Percentiles rank a stretch among this genome's conserved stretches.
Evolutionary conservation across 495 filamentous ascomycete genomes (phyloP).

Genomic region (Corynascus novoguineensis): DNA sequence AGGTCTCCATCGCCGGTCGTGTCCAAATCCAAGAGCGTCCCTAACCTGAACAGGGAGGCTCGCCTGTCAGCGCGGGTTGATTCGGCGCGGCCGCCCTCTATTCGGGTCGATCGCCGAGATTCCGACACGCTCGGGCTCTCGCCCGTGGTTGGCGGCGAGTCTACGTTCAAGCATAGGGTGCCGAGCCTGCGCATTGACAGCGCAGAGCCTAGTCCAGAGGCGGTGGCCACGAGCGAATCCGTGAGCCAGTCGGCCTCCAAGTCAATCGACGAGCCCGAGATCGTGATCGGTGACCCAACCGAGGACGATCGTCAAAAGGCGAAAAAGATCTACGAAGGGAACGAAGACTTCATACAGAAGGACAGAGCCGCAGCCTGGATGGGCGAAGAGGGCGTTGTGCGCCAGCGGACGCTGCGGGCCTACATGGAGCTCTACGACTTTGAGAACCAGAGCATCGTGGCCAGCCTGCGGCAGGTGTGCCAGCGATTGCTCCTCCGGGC

Average conservation of each 20-base stretch:
- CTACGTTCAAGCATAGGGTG: slow-evolving; percentile 44
- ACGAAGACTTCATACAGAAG: slow-evolving; percentile 70
- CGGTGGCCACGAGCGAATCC: slow-evolving; percentile 14
- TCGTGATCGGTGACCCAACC: slow-evolving; percentile 45
- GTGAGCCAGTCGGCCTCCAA: slow-evolving; percentile 28
- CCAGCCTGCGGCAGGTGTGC: slow-evolving; percentile 74
- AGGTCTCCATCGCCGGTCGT: slow-evolving; percentile 30
- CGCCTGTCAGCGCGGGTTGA: slow-evolving; percentile 17
- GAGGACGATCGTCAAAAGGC: slow-evolving; percentile 69
- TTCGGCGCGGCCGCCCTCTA: slow-evolving; percentile 4
- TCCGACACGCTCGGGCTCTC: slow-evolving; percentile 38
- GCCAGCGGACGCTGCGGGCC: slow-evolving; percentile 63
- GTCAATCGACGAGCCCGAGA: slow-evolving; percentile 46
- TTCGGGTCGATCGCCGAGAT: slow-evolving; percentile 37
- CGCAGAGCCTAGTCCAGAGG: slow-evolving; percentile 27
- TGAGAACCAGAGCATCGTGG: slow-evolving; percentile 72
- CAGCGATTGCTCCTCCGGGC: slow-evolving; percentile 76
- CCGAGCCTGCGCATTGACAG: slow-evolving; percentile 34
- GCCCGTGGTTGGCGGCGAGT: slow-evolving; percentile 38
- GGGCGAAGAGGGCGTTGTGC: slow-evolving; percentile 65
- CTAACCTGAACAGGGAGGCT: slow-evolving; percentile 24
- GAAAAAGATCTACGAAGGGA: slow-evolving; percentile 76
- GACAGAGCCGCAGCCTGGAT: slow-evolving; percentile 83
- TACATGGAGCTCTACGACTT: slow-evolving; percentile 94
- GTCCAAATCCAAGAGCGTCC: slow-evolving; percentile 33